Base-by-base conservation (phyloP, 306 rosid species). In the Sicyos edulis region DNA sequence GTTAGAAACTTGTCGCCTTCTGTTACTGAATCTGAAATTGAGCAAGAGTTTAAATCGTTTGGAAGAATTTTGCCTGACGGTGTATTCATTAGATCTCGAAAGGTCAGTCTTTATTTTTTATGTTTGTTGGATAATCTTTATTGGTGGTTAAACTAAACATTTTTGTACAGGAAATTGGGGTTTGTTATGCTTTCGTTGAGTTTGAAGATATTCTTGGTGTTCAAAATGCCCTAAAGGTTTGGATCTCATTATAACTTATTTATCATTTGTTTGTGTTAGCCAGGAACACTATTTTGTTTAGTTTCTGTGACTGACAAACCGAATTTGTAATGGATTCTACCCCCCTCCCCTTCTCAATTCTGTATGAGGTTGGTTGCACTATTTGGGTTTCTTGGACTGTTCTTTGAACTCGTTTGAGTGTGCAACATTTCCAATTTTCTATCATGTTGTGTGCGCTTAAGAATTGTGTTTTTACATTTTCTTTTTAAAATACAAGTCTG, bases 101-200 rank as follows among this genome's bases (percentile, higher is more conserved):
- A 91, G 92, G 99, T 91, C 75, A 68, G 70, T 13, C 75, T 52
- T 57, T 78, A 16, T 4, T 45, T 26, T 80, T 11, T 62, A 10
- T 15, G 16, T 4, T 15, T 72, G 19, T 29, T 37, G 45, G 54
- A 44, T 42, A 74, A 21, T 70, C 45, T 49, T 44, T 52, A 54
- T 74, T 55, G 65, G 56, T 75, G 7, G 5, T 7, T 87, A 47
- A 78, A 57, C 60, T 75, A 75, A 68, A 52, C 74, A 79, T 65
- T 26, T 71, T 29, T 56, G 37, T 75, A n/a, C 95, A 93, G 99
- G 99, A 93, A 77, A 83, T 93, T 71, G 97, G 97, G 77, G 95
- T 88, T 61, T 93, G 99, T 84, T 88, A 91, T 72, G 99, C 97
- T 58, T 88, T 93, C 78, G 99, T 93, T 69, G 99, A 93, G 84